These are phyloP conservation scores for Torrubiellomyces zombiae DNA, from an alignment of 2,329 filamentous ascomycete genomes.

Conservation along the genomic window DNA sequence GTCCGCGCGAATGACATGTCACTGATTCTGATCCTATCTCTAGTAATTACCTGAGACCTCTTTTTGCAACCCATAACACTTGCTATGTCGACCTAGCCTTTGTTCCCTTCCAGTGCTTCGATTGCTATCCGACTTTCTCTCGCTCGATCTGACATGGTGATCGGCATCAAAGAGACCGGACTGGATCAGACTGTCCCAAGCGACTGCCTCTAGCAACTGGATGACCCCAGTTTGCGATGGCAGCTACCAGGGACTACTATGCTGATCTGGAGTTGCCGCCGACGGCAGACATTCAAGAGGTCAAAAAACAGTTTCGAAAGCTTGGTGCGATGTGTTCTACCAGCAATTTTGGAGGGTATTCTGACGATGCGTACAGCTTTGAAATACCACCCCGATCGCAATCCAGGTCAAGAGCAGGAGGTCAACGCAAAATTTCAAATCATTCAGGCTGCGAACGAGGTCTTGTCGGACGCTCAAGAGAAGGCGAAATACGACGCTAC, in stretches of 20 bases:
- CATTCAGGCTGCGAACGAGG: conserved; percentile 73
- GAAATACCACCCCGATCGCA: conserved; percentile 78
- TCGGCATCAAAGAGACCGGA: conserved; percentile 1
- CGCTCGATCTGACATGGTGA: conserved; percentile 8
- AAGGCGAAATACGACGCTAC: conserved; percentile 37
- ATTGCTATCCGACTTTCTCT: too few species aligned
- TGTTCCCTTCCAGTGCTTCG: background rate
- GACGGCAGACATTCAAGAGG: conserved; percentile 52
- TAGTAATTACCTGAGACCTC: too few species aligned
- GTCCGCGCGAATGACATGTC: too few species aligned
- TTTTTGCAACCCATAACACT: too few species aligned
- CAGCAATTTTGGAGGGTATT: background rate
- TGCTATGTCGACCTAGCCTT: conserved; percentile 2
- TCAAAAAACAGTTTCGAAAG: conserved; percentile 77
- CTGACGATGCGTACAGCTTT: conserved; percentile 38
- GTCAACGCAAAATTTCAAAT: conserved; percentile 70
- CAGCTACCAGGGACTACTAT: conserved; percentile 57
- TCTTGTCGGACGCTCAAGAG: conserved; percentile 36
- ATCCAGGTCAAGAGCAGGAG: conserved; percentile 66
- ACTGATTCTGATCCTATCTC: too few species aligned
- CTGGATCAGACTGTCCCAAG: conserved; percentile 1
- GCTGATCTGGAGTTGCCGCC: conserved; percentile 59
- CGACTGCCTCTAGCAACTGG: conserved; percentile 1
- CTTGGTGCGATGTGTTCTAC: conserved; percentile 38
- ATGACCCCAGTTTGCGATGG: conserved; percentile 13